Evolutionary conservation across 2,329 filamentous ascomycete species (phyloP), one percentile per base, ranked within the genome.

Genomic region (Aspergillus persii): DNA sequence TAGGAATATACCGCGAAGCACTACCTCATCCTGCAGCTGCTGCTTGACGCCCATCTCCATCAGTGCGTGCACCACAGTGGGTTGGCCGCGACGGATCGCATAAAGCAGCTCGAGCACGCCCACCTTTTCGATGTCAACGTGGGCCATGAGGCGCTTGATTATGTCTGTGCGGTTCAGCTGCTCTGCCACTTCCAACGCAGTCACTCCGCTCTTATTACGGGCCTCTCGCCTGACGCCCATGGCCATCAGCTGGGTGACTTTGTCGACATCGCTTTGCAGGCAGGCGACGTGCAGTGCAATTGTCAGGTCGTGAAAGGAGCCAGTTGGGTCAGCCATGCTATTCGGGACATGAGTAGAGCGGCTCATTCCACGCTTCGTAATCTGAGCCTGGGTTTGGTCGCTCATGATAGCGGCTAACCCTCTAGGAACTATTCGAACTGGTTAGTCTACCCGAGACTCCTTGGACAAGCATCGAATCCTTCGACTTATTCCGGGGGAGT

Each of bases 31-130:
- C 5, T 53, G 39, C 2, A 64, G 54, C 31, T 57, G 30, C 8
- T 60, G 36, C 12, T 41, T 48, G 29, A 65, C 54, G 2, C 63
- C 64, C 53, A 64, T 59, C 9, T 67, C 60, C 31, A 67, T 31
- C 18, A 67, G 9, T 0, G 53, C 56, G 9, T 30, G 54, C 41
- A 66, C 59, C n/a, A 64, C 55, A 4, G 52, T 57, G 2, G 49
- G 39, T 8, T 27, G 53, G 8, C 59, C 53, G 2, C 44, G 30
- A 12, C 31, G 49, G 12, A 67, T 57, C 18, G 61, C 61, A 9
- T 59, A 49, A 2, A 64, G 36, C 6, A 65, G 48, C 33, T 58
- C 48, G 12, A 53, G 36, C 8, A 61, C 23, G 2, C 63, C 64
- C 7, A 18, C 31, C n/a, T 44, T 18, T 1, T 12, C 15, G 15